These are phyloP conservation scores for Chlorella variabilis DNA, from an alignment of 163 green algal genomes.

Conservation along the genomic window DNA sequence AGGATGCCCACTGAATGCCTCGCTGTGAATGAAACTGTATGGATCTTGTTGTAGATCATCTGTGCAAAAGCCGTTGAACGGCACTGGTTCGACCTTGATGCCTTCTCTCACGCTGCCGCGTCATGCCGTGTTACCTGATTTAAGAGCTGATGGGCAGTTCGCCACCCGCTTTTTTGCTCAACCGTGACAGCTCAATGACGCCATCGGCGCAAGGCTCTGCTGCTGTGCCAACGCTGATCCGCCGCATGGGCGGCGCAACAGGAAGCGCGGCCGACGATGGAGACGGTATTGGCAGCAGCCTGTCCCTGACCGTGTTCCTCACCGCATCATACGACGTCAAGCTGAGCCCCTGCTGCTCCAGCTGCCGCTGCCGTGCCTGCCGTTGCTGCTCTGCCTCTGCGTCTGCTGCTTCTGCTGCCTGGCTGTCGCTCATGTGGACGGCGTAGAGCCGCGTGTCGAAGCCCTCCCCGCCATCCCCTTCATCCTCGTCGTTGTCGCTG, in stretches of 20 bases:
- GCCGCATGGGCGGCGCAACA: background rate
- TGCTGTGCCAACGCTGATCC: background rate
- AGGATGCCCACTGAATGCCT: too few relatives aligned
- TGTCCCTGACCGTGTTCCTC: background rate
- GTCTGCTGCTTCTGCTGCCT: background rate
- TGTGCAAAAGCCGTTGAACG: too few relatives aligned
- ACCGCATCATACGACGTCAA: background rate
- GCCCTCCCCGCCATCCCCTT: background rate
- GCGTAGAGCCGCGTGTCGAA: slow-evolving; percentile 29
- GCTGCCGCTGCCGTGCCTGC: background rate
- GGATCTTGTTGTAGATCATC: too few relatives aligned
- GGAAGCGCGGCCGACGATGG: background rate
- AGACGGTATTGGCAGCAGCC: slow-evolving; percentile 9
- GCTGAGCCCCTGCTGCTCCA: slow-evolving; percentile 1
- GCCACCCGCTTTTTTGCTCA: too few relatives aligned
- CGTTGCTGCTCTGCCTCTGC: slow-evolving; percentile 8
- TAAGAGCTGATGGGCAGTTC: too few relatives aligned
- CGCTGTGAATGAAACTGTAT: too few relatives aligned
- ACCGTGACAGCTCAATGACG: too few relatives aligned
- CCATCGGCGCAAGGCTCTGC: background rate
- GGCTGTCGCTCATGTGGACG: background rate
- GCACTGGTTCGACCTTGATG: too few relatives aligned
- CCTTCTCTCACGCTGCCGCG: too few relatives aligned
- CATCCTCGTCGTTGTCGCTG: background rate
- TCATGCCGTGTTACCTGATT: too few relatives aligned